A percentile compares a stretch with the other conserved stretches of the same genome.
phyloP scores from a whole-genome alignment of 2,329 filamentous ascomycete species.

The Fusarium paranaense region DNA sequence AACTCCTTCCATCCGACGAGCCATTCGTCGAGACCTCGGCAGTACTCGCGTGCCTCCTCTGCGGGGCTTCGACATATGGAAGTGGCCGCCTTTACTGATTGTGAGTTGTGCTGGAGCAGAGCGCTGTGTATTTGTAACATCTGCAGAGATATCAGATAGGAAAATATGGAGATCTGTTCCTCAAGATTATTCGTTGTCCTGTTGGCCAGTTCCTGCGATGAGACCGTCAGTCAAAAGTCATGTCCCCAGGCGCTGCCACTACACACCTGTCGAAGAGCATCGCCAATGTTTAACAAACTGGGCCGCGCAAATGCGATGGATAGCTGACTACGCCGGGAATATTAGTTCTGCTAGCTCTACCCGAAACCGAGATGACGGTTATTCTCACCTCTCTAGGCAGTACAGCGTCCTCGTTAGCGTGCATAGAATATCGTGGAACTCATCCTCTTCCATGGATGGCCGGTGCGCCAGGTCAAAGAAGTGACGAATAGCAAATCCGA shows the following conservation, averaged over 20 bases:
- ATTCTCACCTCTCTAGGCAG: neutral
- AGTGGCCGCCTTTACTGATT: neutral
- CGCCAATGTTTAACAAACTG: neutral
- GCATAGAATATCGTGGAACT: neutral
- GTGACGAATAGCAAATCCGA: neutral
- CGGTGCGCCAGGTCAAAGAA: neutral
- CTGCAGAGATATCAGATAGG: neutral
- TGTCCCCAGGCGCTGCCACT: neutral
- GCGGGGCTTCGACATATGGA: neutral
- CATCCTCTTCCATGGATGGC: neutral
- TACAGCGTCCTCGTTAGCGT: neutral
- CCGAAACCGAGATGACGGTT: too few species aligned
- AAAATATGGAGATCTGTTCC: neutral
- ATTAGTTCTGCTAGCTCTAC: neutral
- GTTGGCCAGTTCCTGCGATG: neutral
- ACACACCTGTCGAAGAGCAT: neutral
- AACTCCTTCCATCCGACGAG: neutral
- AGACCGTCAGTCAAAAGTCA: neutral
- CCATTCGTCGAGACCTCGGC: neutral
- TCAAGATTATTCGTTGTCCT: neutral
- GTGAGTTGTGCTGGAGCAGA: neutral
- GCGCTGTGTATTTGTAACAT: neutral
- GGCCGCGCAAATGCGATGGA: neutral
- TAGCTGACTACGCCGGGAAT: neutral
- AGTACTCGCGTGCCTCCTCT: neutral